Evolutionary conservation across 352 stramenopile species (phyloP).

Genomic region (Phytophthora agathidicida): DNA sequence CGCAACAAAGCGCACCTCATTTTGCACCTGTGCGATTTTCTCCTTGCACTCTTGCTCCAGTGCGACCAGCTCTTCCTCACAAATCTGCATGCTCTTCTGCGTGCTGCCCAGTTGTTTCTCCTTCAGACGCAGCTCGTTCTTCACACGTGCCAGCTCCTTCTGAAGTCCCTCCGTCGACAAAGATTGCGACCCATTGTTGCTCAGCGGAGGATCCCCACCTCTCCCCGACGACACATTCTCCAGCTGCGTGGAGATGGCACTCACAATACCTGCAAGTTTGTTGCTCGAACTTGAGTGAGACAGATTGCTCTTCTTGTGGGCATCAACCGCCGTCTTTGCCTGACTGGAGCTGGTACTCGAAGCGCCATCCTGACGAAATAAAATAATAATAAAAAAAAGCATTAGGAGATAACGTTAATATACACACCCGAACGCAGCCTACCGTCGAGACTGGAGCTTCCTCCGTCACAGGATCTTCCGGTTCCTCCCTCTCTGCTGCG

Average conservation of each 20-base stretch:
- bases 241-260: slow-evolving; percentile 35
- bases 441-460: slow-evolving; percentile 18
- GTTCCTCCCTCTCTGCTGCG: slow-evolving; percentile 9
- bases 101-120: slow-evolving; percentile 64
- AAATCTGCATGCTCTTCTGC: slow-evolving; percentile 67
- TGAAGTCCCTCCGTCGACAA: slow-evolving; percentile 32
- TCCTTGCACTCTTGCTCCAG: slow-evolving; percentile 76
- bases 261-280: slow-evolving; percentile 36
- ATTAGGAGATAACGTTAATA: slow-evolving; percentile 5
- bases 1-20: slow-evolving; percentile 40
- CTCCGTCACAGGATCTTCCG: not conserved
- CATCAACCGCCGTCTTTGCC: not conserved
- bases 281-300: slow-evolving; percentile 40
- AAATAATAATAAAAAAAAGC: not conserved
- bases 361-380: slow-evolving; percentile 12
- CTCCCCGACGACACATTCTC: slow-evolving; percentile 37
- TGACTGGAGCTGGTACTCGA: slow-evolving; percentile 28
- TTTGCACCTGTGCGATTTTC: slow-evolving; percentile 70
- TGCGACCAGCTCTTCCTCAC: slow-evolving; percentile 79
- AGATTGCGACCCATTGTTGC: slow-evolving; percentile 19
- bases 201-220: slow-evolving; percentile 10
- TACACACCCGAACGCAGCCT: not conserved
- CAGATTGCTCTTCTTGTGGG: slow-evolving; percentile 18
- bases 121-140: slow-evolving; percentile 59
- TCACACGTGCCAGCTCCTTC: slow-evolving; percentile 63